Conservation (phyloP, 1,284 basidiomycete genomes). For the Clitocybe nebularis region DNA sequence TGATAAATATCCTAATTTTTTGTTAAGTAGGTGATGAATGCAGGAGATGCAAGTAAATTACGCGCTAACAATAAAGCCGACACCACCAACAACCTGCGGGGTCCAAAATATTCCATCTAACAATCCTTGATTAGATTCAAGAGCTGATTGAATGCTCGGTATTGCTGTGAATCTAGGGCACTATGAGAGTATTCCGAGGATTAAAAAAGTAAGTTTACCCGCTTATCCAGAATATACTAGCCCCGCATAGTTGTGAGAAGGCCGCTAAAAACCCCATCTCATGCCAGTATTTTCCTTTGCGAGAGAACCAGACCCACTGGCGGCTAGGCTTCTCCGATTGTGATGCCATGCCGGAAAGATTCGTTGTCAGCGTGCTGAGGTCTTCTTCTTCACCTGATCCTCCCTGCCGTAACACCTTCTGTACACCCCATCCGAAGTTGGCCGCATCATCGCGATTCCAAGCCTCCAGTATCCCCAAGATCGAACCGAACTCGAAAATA, state of each 20-base stretch:
- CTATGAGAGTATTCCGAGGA: not conserved
- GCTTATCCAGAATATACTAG: slow-evolving; percentile 55
- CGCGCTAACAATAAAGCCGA: slow-evolving; percentile 50
- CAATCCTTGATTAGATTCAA: slow-evolving; percentile 35
- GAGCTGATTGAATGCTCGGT: slow-evolving; percentile 39
- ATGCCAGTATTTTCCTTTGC: slow-evolving; percentile 39
- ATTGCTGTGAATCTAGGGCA: slow-evolving; percentile 43
- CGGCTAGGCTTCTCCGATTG: slow-evolving; percentile 9
- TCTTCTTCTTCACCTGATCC: not conserved
- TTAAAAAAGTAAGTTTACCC: slow-evolving; percentile 21
- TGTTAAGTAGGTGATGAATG: not conserved
- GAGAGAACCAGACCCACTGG: slow-evolving; percentile 36
- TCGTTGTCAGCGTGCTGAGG: not conserved
- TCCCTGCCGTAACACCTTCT: slow-evolving; percentile 12
- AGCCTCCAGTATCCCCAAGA: slow-evolving; percentile 45
- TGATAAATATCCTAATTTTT: slow-evolving; percentile 36
- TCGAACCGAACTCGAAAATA: slow-evolving; percentile 48
- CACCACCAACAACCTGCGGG: slow-evolving; percentile 54
- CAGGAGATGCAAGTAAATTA: slow-evolving; percentile 13
- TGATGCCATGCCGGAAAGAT: not conserved
- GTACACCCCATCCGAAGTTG: slow-evolving; percentile 30
- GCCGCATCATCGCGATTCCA: slow-evolving; percentile 36
- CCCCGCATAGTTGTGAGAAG: slow-evolving; percentile 46
- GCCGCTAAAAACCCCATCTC: slow-evolving; percentile 54
- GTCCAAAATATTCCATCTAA: slow-evolving; percentile 45